Conservation (phyloP, 2,329 filamentous ascomycete species). For the Hymenoscyphus linearis region DNA sequence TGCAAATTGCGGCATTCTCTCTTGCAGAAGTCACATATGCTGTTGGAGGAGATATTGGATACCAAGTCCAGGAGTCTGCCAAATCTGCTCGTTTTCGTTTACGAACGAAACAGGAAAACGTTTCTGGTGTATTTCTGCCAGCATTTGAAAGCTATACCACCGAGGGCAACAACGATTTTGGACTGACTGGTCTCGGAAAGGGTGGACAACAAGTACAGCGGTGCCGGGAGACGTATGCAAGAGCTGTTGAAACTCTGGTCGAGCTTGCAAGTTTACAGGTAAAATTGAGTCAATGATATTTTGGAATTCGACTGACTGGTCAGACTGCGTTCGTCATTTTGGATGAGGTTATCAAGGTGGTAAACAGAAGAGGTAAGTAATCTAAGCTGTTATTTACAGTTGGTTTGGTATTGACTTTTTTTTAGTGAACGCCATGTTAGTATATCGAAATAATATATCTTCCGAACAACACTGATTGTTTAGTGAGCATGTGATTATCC, state of each 20-base stretch:
- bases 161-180: conserved; percentile 92
- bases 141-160: conserved; percentile 87
- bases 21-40: conserved; percentile 97
- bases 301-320: conserved; percentile 7
- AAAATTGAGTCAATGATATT: conserved; percentile 15
- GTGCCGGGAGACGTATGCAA: conserved; percentile 90
- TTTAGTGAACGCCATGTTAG: conserved; percentile 85
- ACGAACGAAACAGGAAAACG: conserved; percentile 95
- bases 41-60: conserved; percentile 90
- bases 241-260: conserved; percentile 92
- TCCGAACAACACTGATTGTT: conserved; percentile 14
- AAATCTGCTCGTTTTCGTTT: conserved; percentile 90
- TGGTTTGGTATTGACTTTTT: conserved; percentile 22
- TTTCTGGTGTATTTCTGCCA: conserved; percentile 91
- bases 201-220: conserved; percentile 95
- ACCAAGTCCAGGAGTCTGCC: conserved; percentile 95
- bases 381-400: background rate
- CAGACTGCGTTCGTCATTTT: conserved; percentile 94
- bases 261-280: conserved; percentile 88
- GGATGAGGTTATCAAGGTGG: conserved; percentile 98
- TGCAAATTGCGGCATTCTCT: conserved; percentile 98
- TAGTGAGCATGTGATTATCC: conserved; percentile 91
- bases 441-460: conserved; percentile 16
- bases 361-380: conserved; percentile 78
- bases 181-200: conserved; percentile 90